Conservation (phyloP, 2,329 filamentous ascomycete species). For the Cytospora piceae region DNA sequence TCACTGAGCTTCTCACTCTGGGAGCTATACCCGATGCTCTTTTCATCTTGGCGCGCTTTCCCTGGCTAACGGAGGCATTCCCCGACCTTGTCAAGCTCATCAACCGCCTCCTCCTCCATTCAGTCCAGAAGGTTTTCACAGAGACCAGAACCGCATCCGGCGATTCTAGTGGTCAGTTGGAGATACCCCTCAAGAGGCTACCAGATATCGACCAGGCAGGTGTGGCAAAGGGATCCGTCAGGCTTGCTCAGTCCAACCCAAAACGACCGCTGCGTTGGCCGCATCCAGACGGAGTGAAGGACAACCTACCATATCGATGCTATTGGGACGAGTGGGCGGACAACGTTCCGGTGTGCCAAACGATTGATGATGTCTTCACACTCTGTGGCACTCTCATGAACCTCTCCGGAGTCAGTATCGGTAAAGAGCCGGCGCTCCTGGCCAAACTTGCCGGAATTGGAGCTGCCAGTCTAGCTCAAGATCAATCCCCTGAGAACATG, state of each 20-base stretch:
- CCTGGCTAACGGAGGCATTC: slow-evolving; percentile 87
- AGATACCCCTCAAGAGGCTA: slow-evolving; percentile 45
- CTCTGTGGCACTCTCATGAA: slow-evolving; percentile 85
- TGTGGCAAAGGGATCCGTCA: slow-evolving; percentile 70
- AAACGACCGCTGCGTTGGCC: slow-evolving; percentile 81
- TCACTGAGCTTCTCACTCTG: slow-evolving; percentile 85
- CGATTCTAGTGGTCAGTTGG: slow-evolving; percentile 7
- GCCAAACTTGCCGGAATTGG: slow-evolving; percentile 88
- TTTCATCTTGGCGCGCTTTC: slow-evolving; percentile 84
- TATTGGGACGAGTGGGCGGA: slow-evolving; percentile 99
- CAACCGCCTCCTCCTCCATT: slow-evolving; percentile 83
- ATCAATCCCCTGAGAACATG: slow-evolving; percentile 70
- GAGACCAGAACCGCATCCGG: slow-evolving; percentile 42
- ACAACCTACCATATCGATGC: slow-evolving; percentile 82
- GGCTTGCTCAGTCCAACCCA: slow-evolving; percentile 60
- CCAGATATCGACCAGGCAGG: slow-evolving; percentile 65
- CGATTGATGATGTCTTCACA: slow-evolving; percentile 85
- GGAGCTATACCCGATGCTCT: slow-evolving; percentile 91
- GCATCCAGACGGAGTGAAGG: slow-evolving; percentile 78
- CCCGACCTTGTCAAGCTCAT: slow-evolving; percentile 79
- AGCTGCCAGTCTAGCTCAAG: slow-evolving; percentile 70
- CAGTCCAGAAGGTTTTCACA: slow-evolving; percentile 72
- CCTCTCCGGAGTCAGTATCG: slow-evolving; percentile 85
- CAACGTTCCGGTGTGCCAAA: slow-evolving; percentile 89
- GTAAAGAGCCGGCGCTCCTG: slow-evolving; percentile 76